Percentiles rank a stretch among this genome's conserved stretches.
Conservation (phyloP, 2,329 filamentous ascomycete species). For the Macrophomina pseudophaseolina region DNA sequence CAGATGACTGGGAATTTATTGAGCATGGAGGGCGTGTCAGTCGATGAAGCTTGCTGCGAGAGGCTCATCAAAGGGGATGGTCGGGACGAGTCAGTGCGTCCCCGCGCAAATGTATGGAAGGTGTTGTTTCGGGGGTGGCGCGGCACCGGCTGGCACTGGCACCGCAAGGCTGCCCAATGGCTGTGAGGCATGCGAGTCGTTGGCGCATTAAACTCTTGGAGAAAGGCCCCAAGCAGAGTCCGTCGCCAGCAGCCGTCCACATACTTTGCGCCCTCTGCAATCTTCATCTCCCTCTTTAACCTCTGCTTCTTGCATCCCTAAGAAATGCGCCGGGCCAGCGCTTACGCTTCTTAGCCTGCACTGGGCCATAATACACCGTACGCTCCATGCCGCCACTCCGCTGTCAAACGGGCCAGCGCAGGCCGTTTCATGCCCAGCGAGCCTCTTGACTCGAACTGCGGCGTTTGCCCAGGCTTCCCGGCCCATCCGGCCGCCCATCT, state of each 20-base stretch:
- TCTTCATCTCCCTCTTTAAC: no score
- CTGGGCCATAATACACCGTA: background rate
- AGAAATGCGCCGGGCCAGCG: background rate
- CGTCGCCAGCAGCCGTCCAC: no score
- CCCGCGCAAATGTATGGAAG: background rate
- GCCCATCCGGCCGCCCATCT: background rate
- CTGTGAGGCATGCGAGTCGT: background rate
- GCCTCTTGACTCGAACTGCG: background rate
- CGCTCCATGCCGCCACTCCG: background rate
- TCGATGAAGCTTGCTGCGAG: background rate
- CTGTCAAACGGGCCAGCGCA: background rate
- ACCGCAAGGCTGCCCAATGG: background rate
- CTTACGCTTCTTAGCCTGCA: background rate
- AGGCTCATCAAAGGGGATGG: constrained; percentile 15
- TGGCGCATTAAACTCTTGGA: no score
- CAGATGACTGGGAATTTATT: constrained; percentile 7
- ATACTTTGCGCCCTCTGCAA: no score
- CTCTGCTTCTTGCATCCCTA: background rate
- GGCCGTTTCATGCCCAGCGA: constrained; percentile 4
- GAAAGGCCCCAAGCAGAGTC: no score
- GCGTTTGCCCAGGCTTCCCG: background rate
- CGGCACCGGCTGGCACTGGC: background rate
- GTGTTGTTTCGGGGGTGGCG: constrained; percentile 8
- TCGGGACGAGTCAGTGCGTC: constrained; percentile 11
- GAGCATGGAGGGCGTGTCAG: constrained; percentile 5